A percentile compares a stretch with the other conserved stretches of the same genome.
Conservation (phyloP, 2,329 filamentous ascomycete genomes). For the Colletotrichum sublineola region DNA sequence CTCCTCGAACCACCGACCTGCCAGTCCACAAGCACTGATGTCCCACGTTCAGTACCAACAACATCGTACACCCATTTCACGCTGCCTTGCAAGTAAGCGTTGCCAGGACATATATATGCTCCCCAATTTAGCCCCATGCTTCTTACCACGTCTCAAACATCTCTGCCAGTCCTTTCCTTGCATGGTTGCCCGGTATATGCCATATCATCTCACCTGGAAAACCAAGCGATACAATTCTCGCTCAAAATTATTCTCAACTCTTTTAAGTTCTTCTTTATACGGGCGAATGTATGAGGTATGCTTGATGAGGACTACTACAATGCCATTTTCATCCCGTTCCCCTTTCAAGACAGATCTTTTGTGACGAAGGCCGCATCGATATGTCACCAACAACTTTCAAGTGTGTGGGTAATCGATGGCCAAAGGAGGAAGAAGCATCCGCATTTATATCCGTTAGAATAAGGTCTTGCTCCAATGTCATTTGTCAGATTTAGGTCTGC, state of each 20-base stretch:
- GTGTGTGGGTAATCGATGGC: conserved; percentile 4
- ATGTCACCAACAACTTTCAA: background rate
- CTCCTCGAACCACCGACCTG: background rate
- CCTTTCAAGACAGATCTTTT: background rate
- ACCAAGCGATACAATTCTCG: background rate
- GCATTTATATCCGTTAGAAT: background rate
- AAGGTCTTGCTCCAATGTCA: no score
- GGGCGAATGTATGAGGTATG: background rate
- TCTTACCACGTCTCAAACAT: background rate
- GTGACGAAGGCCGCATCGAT: background rate
- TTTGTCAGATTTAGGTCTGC: background rate
- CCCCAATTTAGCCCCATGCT: background rate
- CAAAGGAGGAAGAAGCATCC: background rate
- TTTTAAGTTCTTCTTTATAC: background rate
- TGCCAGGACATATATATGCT: background rate
- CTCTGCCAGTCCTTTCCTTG: background rate
- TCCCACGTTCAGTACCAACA: conserved; percentile 8
- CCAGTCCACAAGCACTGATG: background rate
- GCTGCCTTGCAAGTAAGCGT: background rate
- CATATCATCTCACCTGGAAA: background rate
- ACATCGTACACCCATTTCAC: conserved; percentile 1
- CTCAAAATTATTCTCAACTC: background rate
- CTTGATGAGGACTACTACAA: background rate
- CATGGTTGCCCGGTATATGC: background rate
- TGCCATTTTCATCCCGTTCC: background rate